Percentiles rank a stretch among this genome's conserved stretches.
Evolutionary conservation across 305 asterid genomes (phyloP).

Genomic region (Euphrasia arctica): DNA sequence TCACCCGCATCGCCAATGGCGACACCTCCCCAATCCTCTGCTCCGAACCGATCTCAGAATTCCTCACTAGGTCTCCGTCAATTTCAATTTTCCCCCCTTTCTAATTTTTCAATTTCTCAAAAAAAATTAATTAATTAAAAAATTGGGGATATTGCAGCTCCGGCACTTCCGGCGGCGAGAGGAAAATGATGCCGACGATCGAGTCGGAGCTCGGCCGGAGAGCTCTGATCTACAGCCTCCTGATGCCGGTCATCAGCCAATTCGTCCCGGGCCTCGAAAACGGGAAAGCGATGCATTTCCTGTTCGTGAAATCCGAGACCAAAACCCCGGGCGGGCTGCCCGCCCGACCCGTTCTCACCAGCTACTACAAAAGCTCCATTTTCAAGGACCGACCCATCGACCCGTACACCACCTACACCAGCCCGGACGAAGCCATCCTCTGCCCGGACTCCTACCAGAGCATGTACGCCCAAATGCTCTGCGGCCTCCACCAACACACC

Average conservation of each 20-base stretch:
- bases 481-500: constrained; percentile 35
- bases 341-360: constrained; percentile 32
- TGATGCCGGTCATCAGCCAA: constrained; percentile 1
- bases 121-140: too few species aligned
- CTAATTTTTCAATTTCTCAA: too few species aligned
- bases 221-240: not conserved
- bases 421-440: constrained; percentile 46
- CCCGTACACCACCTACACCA: constrained; percentile 44
- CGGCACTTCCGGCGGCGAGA: not conserved
- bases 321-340: constrained; percentile 30
- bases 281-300: constrained; percentile 37
- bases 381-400: constrained; percentile 32
- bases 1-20: constrained; percentile 71
- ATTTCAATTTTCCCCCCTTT: not conserved
- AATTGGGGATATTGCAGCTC: not conserved
- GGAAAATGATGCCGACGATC: constrained; percentile 8
- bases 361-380: constrained; percentile 23
- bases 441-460: constrained; percentile 48
- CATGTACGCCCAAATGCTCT: constrained; percentile 52
- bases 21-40: constrained; percentile 66
- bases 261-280: constrained; percentile 29
- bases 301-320: constrained; percentile 32
- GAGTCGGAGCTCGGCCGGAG: not conserved
- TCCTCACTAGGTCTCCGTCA: constrained; percentile 58
- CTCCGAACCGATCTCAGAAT: constrained; percentile 67